Evolutionary conservation across 2,329 filamentous ascomycete genomes (phyloP).

Genomic region (Fonsecaea monophora): DNA sequence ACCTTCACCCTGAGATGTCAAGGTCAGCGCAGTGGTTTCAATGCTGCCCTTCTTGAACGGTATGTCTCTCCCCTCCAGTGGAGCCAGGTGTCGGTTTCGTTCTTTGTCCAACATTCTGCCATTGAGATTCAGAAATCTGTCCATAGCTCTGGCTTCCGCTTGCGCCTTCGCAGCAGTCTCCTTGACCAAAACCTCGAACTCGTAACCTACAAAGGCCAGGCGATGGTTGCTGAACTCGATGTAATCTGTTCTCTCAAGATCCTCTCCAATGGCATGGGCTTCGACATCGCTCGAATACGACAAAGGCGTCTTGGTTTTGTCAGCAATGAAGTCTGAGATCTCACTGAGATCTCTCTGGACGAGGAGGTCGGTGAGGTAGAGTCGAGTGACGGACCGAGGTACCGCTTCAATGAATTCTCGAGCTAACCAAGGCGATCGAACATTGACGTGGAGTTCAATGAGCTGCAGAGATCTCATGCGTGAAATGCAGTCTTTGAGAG

Average conservation of each 20-base stretch:
- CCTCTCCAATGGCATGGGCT: slow-evolving; percentile 16
- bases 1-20: not conserved
- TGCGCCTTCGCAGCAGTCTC: not conserved
- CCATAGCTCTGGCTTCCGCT: slow-evolving; percentile 5
- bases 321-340: slow-evolving; percentile 7
- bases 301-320: slow-evolving; percentile 12
- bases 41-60: slow-evolving; percentile 6
- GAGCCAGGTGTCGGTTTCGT: slow-evolving; percentile 34
- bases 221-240: slow-evolving; percentile 27
- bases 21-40: not conserved
- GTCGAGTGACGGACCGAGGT: slow-evolving; percentile 27
- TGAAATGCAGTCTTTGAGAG: slow-evolving; percentile 23
- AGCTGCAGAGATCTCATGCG: slow-evolving; percentile 23
- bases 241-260: slow-evolving; percentile 27
- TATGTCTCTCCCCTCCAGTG: slow-evolving; percentile 14
- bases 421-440: slow-evolving; percentile 24
- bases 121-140: slow-evolving; percentile 34
- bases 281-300: not conserved
- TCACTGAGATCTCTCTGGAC: slow-evolving; percentile 7
- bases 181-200: slow-evolving; percentile 17
- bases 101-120: slow-evolving; percentile 36
- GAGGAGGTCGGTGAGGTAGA: slow-evolving; percentile 31
- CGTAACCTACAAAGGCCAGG: slow-evolving; percentile 34
- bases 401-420: slow-evolving; percentile 30
- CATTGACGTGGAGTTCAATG: slow-evolving; percentile 36